Evolutionary conservation across 139 green algal species (phyloP).

Genomic region (Auxenochlorella pyrenoidosa): DNA sequence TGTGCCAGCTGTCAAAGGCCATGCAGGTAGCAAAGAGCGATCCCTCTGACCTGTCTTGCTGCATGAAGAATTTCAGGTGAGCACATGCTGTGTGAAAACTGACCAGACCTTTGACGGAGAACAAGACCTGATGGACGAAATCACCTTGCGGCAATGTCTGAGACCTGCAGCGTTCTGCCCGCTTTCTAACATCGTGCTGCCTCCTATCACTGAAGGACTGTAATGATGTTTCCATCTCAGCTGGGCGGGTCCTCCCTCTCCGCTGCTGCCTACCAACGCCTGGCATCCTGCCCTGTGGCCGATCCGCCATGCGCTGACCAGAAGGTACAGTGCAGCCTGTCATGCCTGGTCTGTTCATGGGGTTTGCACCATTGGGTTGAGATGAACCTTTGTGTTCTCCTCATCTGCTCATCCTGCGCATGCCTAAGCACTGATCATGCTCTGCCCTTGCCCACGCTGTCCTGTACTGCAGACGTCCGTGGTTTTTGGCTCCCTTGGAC

Average conservation of each 20-base stretch:
- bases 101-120: too few species aligned
- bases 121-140: too few species aligned
- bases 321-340: too few species aligned
- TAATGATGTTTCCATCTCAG: background rate
- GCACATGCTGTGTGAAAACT: background rate
- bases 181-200: background rate
- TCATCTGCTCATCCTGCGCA: too few species aligned
- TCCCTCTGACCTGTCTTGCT: background rate
- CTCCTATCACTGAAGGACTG: background rate
- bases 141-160: background rate
- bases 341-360: too few species aligned
- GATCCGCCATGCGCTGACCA: background rate
- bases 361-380: too few species aligned
- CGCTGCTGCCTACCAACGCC: background rate
- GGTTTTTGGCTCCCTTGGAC: background rate
- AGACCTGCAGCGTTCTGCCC: too few species aligned
- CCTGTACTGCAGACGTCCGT: background rate
- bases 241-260: background rate
- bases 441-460: too few species aligned
- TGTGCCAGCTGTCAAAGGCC: background rate
- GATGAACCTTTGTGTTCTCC: too few species aligned
- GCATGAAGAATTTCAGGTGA: conserved; percentile 16
- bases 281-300: background rate
- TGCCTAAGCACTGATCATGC: too few species aligned
- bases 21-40: background rate